phyloP scores from a whole-genome alignment of 805 yeast genomes.

The Pichia membranifaciens region DNA sequence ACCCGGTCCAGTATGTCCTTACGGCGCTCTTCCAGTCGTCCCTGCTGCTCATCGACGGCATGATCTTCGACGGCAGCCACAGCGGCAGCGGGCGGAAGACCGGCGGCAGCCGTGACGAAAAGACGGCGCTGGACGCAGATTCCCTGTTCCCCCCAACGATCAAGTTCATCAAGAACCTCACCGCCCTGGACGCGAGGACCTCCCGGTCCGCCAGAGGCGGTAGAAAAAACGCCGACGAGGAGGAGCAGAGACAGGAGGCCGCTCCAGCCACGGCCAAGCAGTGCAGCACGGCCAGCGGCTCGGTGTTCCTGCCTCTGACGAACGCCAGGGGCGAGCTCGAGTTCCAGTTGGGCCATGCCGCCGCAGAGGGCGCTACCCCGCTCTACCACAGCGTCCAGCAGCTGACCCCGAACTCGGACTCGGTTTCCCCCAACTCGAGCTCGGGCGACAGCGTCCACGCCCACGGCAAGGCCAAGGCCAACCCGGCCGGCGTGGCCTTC shows the following conservation, averaged over 20 bases:
- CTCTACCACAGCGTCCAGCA: constrained; percentile 14
- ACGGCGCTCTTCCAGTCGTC: constrained; percentile 4
- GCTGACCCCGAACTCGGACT: constrained; percentile 25
- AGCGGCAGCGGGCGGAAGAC: neutral
- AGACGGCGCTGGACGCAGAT: neutral
- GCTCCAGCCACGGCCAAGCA: constrained; percentile 8
- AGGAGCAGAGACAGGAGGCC: neutral
- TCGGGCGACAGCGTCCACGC: neutral
- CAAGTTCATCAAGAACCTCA: neutral
- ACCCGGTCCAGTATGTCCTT: neutral
- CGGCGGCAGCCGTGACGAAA: no score
- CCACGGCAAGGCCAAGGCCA: neutral
- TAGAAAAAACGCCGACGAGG: neutral
- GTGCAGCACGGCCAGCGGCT: constrained; percentile 43
- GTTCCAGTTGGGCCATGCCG: constrained; percentile 37
- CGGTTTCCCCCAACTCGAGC: constrained; percentile 13
- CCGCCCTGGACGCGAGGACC: neutral
- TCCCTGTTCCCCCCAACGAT: neutral
- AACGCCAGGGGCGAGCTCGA: constrained; percentile 51
- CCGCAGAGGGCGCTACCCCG: neutral
- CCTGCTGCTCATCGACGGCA: neutral
- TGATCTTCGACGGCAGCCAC: neutral
- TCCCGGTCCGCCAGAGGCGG: neutral
- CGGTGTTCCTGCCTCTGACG: constrained; percentile 46
- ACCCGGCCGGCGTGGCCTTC: no score